These are phyloP conservation scores for Pyronema omphalodes DNA, from an alignment of 495 filamentous ascomycete species.

Conservation along the genomic window DNA sequence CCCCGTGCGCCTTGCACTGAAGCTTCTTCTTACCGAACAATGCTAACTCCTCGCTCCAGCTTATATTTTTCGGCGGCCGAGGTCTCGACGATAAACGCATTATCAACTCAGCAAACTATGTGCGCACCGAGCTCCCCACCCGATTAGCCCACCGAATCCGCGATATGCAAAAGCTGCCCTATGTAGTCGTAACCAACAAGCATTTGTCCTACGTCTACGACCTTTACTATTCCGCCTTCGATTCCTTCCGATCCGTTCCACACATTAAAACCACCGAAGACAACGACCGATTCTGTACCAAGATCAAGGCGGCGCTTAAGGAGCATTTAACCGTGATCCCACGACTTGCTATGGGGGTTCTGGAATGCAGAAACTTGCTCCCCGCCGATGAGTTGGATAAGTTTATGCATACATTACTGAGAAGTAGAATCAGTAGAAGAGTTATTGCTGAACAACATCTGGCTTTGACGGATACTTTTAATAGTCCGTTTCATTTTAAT, in stretches of 20 bases:
- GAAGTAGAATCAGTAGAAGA: slow-evolving; percentile 81
- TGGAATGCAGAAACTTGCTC: slow-evolving; percentile 69
- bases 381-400: slow-evolving; percentile 61
- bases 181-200: slow-evolving; percentile 86
- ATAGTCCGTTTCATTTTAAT: slow-evolving; percentile 80
- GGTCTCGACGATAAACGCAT: slow-evolving; percentile 78
- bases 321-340: slow-evolving; percentile 90
- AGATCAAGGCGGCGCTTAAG: slow-evolving; percentile 57
- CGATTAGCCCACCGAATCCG: slow-evolving; percentile 72
- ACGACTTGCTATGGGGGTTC: slow-evolving; percentile 77
- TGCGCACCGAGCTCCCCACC: slow-evolving; percentile 85
- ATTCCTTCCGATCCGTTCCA: slow-evolving; percentile 61
- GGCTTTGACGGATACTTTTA: slow-evolving; percentile 89
- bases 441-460: slow-evolving; percentile 97
- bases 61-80: slow-evolving; percentile 77
- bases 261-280: slow-evolving; percentile 76
- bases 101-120: slow-evolving; percentile 90
- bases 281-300: slow-evolving; percentile 74
- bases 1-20: neutral
- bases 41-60: slow-evolving; percentile 29
- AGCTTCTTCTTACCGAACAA: slow-evolving; percentile 31
- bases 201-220: slow-evolving; percentile 92
- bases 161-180: slow-evolving; percentile 93
- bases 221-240: slow-evolving; percentile 89
- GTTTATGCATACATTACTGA: slow-evolving; percentile 86